These are phyloP conservation scores for Inonotus hispidus DNA, from an alignment of 1,284 basidiomycete genomes.

Conservation along the genomic window DNA sequence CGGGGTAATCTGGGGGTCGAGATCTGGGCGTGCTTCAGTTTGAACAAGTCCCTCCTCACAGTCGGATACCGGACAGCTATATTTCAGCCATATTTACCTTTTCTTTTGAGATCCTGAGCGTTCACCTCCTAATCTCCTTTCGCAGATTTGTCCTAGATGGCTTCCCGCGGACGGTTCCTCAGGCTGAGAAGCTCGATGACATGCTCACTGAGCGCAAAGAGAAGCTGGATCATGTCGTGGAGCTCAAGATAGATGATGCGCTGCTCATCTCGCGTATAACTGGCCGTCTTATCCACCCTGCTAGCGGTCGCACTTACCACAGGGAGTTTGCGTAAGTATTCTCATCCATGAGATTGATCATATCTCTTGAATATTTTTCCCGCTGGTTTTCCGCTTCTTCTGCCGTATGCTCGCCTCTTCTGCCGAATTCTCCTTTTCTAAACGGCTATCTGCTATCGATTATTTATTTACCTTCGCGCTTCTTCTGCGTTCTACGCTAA, in stretches of 20 bases:
- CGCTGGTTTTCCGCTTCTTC: not conserved
- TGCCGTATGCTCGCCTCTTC: constrained; percentile 2
- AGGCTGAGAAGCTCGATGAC: constrained; percentile 92
- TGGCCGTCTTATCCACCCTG: constrained; percentile 88
- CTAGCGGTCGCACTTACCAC: constrained; percentile 91
- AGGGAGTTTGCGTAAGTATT: constrained; percentile 86
- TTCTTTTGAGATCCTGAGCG: not conserved
- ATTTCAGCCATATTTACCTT: not conserved
- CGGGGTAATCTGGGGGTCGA: not conserved
- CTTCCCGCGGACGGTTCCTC: constrained; percentile 97
- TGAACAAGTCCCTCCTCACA: too few relatives aligned
- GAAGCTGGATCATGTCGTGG: constrained; percentile 86
- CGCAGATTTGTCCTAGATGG: constrained; percentile 94
- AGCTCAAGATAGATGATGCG: constrained; percentile 91
- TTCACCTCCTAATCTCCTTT: not conserved
- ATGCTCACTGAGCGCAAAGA: constrained; percentile 85
- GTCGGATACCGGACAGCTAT: too few relatives aligned
- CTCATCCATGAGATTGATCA: not conserved
- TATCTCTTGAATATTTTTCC: not conserved
- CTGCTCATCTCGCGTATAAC: constrained; percentile 97
- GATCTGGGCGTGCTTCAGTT: not conserved
- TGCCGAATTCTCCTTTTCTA: not conserved
- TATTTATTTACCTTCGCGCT: not conserved
- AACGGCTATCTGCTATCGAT: not conserved
- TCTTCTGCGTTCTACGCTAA: not conserved